Evolutionary conservation across 176 grass and related monocot genomes (phyloP).

Genomic region (Lolium perenne): DNA sequence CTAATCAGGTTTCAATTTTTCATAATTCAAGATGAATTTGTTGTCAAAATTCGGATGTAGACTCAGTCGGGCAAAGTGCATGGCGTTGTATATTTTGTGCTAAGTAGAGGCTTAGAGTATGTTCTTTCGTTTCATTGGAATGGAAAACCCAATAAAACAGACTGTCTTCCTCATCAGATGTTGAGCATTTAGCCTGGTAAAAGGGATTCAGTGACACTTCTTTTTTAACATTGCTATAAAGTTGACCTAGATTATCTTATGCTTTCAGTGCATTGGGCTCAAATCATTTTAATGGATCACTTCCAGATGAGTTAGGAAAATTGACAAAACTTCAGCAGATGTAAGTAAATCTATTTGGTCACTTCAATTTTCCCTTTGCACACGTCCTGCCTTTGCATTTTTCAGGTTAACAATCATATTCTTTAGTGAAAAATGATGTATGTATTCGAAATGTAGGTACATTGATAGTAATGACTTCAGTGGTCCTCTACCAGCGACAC

Average conservation of each 20-base stretch:
- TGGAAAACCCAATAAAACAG: background rate
- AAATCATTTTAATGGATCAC: constrained; percentile 79
- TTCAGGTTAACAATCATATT: constrained; percentile 40
- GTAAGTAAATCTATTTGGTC: constrained; percentile 49
- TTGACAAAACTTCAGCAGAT: constrained; percentile 64
- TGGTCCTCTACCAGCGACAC: constrained; percentile 60
- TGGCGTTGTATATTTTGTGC: background rate
- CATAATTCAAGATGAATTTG: background rate
- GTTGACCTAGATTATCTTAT: constrained; percentile 11
- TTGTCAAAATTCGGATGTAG: background rate
- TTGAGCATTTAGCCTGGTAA: background rate
- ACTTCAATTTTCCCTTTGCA: background rate
- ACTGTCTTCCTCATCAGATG: background rate
- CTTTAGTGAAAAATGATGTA: constrained; percentile 17
- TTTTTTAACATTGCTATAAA: background rate
- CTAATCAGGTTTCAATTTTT: background rate
- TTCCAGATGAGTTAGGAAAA: constrained; percentile 79
- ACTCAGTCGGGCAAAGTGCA: background rate
- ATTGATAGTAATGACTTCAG: constrained; percentile 73
- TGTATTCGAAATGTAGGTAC: constrained; percentile 61
- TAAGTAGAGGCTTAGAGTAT: constrained; percentile 16
- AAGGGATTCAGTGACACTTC: background rate
- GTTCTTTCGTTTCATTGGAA: constrained; percentile 5
- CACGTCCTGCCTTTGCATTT: constrained; percentile 2
- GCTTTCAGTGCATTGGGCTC: constrained; percentile 59